phyloP scores from a whole-genome alignment of 495 filamentous ascomycete species.

The Aspergillus incahuasiensis region DNA sequence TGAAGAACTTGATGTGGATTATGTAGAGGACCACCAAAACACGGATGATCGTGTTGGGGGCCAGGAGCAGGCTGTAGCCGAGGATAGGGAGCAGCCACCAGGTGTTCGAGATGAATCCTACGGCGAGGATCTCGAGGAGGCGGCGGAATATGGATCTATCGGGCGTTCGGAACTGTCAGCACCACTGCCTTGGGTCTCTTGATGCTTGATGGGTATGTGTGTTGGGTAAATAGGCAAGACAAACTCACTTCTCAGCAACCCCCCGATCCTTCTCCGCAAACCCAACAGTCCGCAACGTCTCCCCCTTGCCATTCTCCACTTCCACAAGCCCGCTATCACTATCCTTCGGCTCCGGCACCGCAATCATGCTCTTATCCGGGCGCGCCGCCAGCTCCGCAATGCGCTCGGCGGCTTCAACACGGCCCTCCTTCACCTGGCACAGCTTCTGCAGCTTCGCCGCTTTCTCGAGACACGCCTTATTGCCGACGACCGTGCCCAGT shows the following conservation, averaged over 20 bases:
- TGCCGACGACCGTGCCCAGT: conserved; percentile 25
- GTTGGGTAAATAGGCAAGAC: too few relatives aligned
- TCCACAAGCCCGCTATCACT: conserved; percentile 10
- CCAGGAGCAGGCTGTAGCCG: conserved; percentile 19
- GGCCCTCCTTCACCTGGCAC: conserved; percentile 21
- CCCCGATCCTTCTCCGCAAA: background rate
- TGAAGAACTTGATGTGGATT: conserved; percentile 63
- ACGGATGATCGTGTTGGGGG: conserved; percentile 18
- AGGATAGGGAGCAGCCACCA: conserved; percentile 19
- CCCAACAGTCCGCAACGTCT: conserved; percentile 12
- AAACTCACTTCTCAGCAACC: too few relatives aligned
- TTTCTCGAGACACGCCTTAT: conserved; percentile 20
- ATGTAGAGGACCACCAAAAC: conserved; percentile 59
- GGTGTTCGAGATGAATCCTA: conserved; percentile 16
- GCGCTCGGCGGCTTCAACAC: conserved; percentile 17
- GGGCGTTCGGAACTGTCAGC: too few relatives aligned
- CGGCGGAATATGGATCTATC: conserved; percentile 9
- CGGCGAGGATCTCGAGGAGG: conserved; percentile 10
- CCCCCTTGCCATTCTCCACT: conserved; percentile 13
- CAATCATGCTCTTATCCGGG: conserved; percentile 19
- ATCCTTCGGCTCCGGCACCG: conserved; percentile 8
- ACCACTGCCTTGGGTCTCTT: conserved; percentile 13
- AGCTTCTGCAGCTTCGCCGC: conserved; percentile 14
- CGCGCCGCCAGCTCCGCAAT: conserved; percentile 20
- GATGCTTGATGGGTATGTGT: too few relatives aligned